Evolutionary conservation across 331 rosid species (phyloP).

Genomic region (Phaseolus coccineus): DNA sequence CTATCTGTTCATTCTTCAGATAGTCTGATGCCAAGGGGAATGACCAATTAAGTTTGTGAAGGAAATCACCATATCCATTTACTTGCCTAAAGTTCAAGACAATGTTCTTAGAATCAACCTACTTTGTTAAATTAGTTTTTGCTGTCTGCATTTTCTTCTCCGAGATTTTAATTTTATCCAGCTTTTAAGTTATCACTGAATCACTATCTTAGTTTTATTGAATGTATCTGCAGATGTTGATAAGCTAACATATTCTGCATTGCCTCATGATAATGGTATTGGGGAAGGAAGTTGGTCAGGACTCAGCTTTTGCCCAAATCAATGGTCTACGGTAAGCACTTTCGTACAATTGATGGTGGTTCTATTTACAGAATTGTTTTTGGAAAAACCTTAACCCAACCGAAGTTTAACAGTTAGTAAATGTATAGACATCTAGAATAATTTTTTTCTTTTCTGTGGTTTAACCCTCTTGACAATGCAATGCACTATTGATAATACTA

Average conservation of each 20-base stretch:
- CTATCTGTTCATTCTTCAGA: background rate
- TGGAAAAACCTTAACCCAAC: background rate
- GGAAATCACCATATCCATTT: background rate
- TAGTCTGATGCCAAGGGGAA: background rate
- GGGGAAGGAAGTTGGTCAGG: slow-evolving; percentile 97
- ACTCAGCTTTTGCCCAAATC: slow-evolving; percentile 84
- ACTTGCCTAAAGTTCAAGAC: background rate
- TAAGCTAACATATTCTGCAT: slow-evolving; percentile 76
- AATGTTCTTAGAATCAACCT: slow-evolving; percentile 6
- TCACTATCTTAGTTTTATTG: slow-evolving; percentile 34
- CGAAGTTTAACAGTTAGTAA: too few species aligned
- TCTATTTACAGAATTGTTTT: background rate
- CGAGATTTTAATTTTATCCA: slow-evolving; percentile 6
- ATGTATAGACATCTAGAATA: too few species aligned
- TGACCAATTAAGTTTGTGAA: background rate
- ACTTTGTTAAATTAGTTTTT: slow-evolving; percentile 22
- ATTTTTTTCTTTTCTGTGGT: too few species aligned
- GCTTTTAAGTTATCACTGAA: slow-evolving; percentile 38
- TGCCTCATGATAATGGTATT: slow-evolving; percentile 75
- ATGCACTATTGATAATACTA: too few species aligned
- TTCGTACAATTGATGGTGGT: slow-evolving; percentile 35
- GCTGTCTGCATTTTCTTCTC: slow-evolving; percentile 11
- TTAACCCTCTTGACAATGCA: too few species aligned
- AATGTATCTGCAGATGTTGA: slow-evolving; percentile 65
- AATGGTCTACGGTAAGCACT: slow-evolving; percentile 69